These are phyloP conservation scores for Globisporangium carolinianum DNA, from an alignment of 352 stramenopile genomes.

Conservation along the genomic window DNA sequence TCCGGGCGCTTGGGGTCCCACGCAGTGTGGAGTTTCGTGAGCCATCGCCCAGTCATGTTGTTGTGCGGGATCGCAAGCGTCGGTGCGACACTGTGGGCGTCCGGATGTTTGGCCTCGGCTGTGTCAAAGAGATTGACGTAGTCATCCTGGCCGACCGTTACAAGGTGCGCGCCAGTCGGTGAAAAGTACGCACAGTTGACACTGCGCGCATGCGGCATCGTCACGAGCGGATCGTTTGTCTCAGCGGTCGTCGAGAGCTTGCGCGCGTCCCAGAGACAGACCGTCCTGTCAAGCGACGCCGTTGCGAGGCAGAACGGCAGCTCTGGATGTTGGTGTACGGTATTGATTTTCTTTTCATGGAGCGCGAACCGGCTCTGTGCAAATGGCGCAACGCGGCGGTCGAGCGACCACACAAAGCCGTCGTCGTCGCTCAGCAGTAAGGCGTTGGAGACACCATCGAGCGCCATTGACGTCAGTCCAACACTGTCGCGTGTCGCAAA, in stretches of 20 bases:
- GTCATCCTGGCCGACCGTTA: slow-evolving; percentile 81
- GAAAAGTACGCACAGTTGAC: slow-evolving; percentile 88
- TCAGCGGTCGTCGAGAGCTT: slow-evolving; percentile 26
- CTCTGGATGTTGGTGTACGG: slow-evolving; percentile 62
- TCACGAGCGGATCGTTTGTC: slow-evolving; percentile 37
- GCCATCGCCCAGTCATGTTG: slow-evolving; percentile 82
- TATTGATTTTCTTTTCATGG: slow-evolving; percentile 87
- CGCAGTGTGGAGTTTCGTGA: slow-evolving; percentile 78
- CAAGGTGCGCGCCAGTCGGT: slow-evolving; percentile 52
- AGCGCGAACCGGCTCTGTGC: slow-evolving; percentile 21
- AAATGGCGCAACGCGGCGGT: slow-evolving; percentile 21
- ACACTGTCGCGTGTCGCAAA: slow-evolving; percentile 36
- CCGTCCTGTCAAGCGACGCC: slow-evolving; percentile 71
- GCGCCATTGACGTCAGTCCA: slow-evolving; percentile 56
- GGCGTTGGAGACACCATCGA: slow-evolving; percentile 2
- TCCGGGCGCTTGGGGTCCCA: slow-evolving; percentile 75
- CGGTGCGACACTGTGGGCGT: slow-evolving; percentile 19
- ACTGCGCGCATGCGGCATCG: slow-evolving; percentile 63
- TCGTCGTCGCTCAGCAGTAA: slow-evolving; percentile 63
- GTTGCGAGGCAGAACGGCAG: slow-evolving; percentile 61
- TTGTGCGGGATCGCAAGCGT: slow-evolving; percentile 66
- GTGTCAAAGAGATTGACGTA: slow-evolving; percentile 73
- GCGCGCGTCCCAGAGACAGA: slow-evolving; percentile 77
- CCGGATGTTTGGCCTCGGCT: slow-evolving; percentile 20
- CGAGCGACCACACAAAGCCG: slow-evolving; percentile 44